A percentile compares a stretch with the other conserved stretches of the same genome.
These are phyloP conservation scores for Neurospora crassa DNA, from an alignment of 2,329 filamentous ascomycete species.

Conservation along the genomic window DNA sequence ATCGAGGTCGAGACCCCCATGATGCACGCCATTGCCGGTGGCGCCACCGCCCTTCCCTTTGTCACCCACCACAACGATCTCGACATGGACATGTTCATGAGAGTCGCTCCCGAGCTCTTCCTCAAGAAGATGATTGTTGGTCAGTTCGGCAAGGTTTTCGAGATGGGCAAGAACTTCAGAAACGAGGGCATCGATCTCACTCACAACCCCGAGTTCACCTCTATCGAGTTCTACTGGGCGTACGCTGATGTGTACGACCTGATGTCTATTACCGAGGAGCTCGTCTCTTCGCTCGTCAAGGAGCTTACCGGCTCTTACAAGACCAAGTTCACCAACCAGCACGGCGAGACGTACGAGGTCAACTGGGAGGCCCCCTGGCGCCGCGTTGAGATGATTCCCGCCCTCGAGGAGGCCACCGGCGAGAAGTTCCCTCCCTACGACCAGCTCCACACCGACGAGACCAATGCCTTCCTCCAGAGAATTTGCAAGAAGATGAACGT, in stretches of 20 bases:
- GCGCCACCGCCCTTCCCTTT: conserved; percentile 92
- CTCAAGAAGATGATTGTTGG: conserved; percentile 95
- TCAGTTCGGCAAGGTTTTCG: conserved; percentile 88
- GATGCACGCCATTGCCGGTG: conserved; percentile 92
- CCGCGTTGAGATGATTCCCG: conserved; percentile 90
- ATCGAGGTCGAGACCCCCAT: conserved; percentile 94
- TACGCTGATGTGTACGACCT: conserved; percentile 88
- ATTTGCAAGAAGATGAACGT: conserved; percentile 85
- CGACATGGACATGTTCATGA: conserved; percentile 89
- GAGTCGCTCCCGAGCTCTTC: conserved; percentile 89
- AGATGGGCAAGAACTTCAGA: conserved; percentile 89
- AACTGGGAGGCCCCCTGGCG: conserved; percentile 97
- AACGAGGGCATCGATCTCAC: conserved; percentile 89
- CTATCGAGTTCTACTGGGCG: conserved; percentile 93
- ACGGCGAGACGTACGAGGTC: conserved; percentile 77
- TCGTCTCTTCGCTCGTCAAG: conserved; percentile 84
- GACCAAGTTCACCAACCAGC: conserved; percentile 79
- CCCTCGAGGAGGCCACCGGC: conserved; percentile 77
- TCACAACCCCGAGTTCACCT: conserved; percentile 98
- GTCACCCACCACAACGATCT: conserved; percentile 93
- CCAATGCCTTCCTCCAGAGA: conserved; percentile 75
- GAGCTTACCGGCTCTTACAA: conserved; percentile 75
- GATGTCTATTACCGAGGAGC: conserved; percentile 84
- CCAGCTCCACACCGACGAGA: conserved; percentile 81
- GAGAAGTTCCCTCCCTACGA: conserved; percentile 90